phyloP scores from a whole-genome alignment of 441 rosid genomes.

The Populus hybrid region DNA sequence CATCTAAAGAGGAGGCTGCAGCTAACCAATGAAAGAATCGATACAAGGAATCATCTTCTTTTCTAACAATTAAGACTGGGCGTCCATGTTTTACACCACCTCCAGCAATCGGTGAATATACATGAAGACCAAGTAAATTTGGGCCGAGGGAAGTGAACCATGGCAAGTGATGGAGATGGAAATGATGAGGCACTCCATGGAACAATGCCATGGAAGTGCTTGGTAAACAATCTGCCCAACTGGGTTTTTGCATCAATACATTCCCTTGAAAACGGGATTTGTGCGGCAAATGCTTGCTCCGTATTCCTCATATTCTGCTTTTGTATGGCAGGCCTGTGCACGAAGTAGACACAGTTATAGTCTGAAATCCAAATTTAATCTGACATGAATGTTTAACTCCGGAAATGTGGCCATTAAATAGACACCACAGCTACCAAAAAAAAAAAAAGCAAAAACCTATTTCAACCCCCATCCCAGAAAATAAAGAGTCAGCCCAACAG shows the following conservation, averaged over 20 bases:
- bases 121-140: conserved; percentile 10
- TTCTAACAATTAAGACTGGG: conserved; percentile 18
- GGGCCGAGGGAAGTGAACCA: conserved; percentile 10
- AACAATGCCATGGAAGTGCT: conserved; percentile 13
- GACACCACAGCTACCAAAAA: not conserved
- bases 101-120: conserved; percentile 8
- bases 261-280: conserved; percentile 97
- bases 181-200: conserved; percentile 16
- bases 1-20: conserved; percentile 13
- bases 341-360: conserved; percentile 8
- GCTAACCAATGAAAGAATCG: conserved; percentile 45
- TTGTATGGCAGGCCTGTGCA: conserved; percentile 90
- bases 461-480: not conserved
- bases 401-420: not conserved
- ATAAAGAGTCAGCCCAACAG: not conserved
- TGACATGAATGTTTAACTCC: not conserved
- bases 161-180: conserved; percentile 20
- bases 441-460: not conserved
- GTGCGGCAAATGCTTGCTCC: conserved; percentile 99
- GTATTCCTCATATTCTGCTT: conserved; percentile 93
- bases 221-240: conserved; percentile 19
- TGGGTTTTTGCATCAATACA: conserved; percentile 51
- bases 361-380: not conserved
- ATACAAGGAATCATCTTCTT: conserved; percentile 24
- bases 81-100: conserved; percentile 28